Evolutionary conservation across 192 early-diverging fungal genomes (phyloP).

Genomic region (Backusella mclennaniae): DNA sequence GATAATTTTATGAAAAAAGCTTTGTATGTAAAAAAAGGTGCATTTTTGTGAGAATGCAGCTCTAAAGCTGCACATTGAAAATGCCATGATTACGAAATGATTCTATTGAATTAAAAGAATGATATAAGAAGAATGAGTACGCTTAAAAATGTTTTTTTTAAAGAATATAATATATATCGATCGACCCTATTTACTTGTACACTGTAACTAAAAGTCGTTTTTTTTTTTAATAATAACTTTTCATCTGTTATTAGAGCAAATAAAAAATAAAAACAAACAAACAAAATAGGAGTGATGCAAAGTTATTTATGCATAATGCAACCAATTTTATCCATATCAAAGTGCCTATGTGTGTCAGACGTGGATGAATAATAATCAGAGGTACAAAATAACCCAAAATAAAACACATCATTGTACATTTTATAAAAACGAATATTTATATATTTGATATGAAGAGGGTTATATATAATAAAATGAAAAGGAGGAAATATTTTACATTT

Average conservation of each 20-base stretch:
- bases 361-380: neutral
- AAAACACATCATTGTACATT: constrained; percentile 10
- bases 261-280: neutral
- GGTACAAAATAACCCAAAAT: neutral
- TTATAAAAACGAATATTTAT: neutral
- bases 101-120: neutral
- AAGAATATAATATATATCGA: neutral
- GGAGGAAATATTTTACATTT: neutral
- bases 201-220: neutral
- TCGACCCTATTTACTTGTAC: neutral
- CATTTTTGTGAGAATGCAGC: constrained; percentile 2
- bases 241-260: neutral
- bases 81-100: constrained; percentile 1
- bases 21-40: neutral
- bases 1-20: neutral
- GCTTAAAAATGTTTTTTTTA: neutral
- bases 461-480: neutral
- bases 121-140: neutral
- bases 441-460: neutral
- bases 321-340: neutral
- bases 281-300: constrained; percentile 4
- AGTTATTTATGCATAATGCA: constrained; percentile 9
- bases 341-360: neutral
- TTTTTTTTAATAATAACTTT: neutral
- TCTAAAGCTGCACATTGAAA: neutral